These are phyloP conservation scores for Pseudonectria foliicola DNA, from an alignment of 2,329 filamentous ascomycete species.

Conservation along the genomic window DNA sequence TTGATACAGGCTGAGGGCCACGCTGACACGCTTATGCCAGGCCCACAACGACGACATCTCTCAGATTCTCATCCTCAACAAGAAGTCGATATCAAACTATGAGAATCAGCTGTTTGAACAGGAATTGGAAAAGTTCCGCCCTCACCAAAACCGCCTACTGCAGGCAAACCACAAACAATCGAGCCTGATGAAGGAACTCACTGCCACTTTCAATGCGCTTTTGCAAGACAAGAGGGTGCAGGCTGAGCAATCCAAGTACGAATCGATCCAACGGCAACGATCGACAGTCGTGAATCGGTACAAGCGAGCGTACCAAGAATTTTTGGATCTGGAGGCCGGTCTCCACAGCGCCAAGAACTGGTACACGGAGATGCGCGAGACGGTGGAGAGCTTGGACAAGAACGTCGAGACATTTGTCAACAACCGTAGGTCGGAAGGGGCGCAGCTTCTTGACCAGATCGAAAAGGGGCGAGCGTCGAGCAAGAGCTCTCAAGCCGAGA, in stretches of 20 bases:
- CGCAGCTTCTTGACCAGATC: slow-evolving; percentile 81
- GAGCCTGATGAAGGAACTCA: slow-evolving; percentile 90
- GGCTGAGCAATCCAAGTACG: slow-evolving; percentile 92
- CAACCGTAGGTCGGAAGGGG: slow-evolving; percentile 85
- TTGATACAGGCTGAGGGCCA: not conserved
- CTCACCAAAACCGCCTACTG: slow-evolving; percentile 82
- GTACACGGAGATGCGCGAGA: slow-evolving; percentile 94
- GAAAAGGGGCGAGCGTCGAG: slow-evolving; percentile 66
- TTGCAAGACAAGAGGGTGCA: slow-evolving; percentile 91
- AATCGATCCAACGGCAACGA: slow-evolving; percentile 75
- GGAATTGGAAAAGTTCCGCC: slow-evolving; percentile 94
- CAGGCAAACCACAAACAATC: slow-evolving; percentile 96
- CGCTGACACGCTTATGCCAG: slow-evolving; percentile 38
- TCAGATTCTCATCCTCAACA: slow-evolving; percentile 94
- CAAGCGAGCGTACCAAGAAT: slow-evolving; percentile 86
- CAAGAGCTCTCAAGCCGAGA: slow-evolving; percentile 58
- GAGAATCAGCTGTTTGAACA: slow-evolving; percentile 89
- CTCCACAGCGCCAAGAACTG: slow-evolving; percentile 83
- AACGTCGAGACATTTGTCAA: slow-evolving; percentile 97
- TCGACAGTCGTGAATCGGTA: slow-evolving; percentile 78
- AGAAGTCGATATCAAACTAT: slow-evolving; percentile 89
- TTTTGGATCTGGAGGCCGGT: slow-evolving; percentile 80
- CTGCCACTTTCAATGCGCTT: slow-evolving; percentile 75
- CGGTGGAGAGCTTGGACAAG: slow-evolving; percentile 83
- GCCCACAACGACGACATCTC: slow-evolving; percentile 96